Evolutionary conservation across 2,329 filamentous ascomycete species (phyloP).

Genomic region (Rhinocladiella mackenziei): DNA sequence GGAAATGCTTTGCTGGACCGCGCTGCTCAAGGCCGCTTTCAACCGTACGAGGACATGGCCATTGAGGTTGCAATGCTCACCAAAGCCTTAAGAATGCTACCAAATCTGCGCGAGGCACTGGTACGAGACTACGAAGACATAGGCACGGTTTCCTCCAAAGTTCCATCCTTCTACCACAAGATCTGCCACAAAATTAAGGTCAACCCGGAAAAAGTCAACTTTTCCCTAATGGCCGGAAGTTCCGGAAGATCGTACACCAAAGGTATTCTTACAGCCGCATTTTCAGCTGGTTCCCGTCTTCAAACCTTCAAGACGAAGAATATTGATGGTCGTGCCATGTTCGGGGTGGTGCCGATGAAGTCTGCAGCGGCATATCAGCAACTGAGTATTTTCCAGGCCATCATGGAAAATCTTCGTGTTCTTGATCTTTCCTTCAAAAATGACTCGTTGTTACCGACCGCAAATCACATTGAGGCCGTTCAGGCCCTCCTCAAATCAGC

Average conservation of each 20-base stretch:
- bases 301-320: conserved; percentile 16
- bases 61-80: conserved; percentile 20
- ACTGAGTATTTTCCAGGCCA: conserved; percentile 15
- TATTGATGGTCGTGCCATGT: conserved; percentile 16
- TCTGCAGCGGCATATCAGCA: conserved; percentile 13
- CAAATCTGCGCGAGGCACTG: conserved; percentile 15
- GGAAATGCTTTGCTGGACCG: conserved; percentile 10
- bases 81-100: conserved; percentile 15
- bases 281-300: conserved; percentile 15
- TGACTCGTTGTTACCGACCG: conserved; percentile 11
- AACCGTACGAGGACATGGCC: conserved; percentile 19
- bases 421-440: conserved; percentile 24
- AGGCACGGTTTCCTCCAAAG: background rate
- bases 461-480: conserved; percentile 17
- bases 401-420: conserved; percentile 13
- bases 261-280: conserved; percentile 20
- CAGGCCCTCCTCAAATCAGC: conserved; percentile 15
- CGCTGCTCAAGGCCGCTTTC: conserved; percentile 14
- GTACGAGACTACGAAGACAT: conserved; percentile 19
- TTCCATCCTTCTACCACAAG: conserved; percentile 21
- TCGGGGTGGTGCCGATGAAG: conserved; percentile 16
- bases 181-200: conserved; percentile 13
- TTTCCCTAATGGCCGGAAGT: conserved; percentile 8
- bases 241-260: conserved; percentile 19
- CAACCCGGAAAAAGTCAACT: conserved; percentile 11